Percentiles rank a stretch among this genome's conserved stretches.
phyloP scores from a whole-genome alignment of 768 basidiomycete species.

The Candolleomyces eurysporus region DNA sequence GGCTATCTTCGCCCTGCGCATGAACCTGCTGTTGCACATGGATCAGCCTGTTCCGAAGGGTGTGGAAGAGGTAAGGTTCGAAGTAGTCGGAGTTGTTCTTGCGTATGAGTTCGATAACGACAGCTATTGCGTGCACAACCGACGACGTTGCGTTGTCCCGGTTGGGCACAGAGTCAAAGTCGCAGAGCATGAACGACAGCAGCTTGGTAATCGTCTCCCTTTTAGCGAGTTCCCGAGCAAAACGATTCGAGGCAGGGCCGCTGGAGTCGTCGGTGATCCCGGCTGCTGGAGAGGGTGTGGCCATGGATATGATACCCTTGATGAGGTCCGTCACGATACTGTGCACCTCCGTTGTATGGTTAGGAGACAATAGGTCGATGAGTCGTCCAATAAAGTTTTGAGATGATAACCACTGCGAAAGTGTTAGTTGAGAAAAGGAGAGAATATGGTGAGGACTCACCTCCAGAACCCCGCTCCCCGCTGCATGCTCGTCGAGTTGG shows the following conservation, averaged over 20 bases:
- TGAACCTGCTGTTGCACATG: constrained; percentile 74
- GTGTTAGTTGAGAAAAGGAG: constrained; percentile 5
- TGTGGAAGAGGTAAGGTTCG: constrained; percentile 96
- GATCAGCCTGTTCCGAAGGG: constrained; percentile 86
- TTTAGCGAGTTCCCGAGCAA: constrained; percentile 85
- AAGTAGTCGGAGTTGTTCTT: constrained; percentile 99
- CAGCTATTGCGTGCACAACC: constrained; percentile 80
- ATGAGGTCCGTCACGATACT: constrained; percentile 86
- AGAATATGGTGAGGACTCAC: constrained; percentile 50
- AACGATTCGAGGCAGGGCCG: constrained; percentile 76
- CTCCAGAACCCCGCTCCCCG: constrained; percentile 81
- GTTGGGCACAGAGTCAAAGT: constrained; percentile 47
- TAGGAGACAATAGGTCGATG: constrained; percentile 79
- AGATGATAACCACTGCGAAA: constrained; percentile 78
- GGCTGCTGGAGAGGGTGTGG: constrained; percentile 80
- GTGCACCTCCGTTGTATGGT: constrained; percentile 73
- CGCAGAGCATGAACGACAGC: constrained; percentile 71
- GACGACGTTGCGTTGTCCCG: constrained; percentile 68
- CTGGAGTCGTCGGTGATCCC: constrained; percentile 71
- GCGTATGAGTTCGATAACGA: constrained; percentile 91
- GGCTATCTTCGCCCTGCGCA: constrained; percentile 50
- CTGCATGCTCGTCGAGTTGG: constrained; percentile 82
- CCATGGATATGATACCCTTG: constrained; percentile 93
- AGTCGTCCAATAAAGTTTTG: constrained; percentile 81
- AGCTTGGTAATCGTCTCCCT: constrained; percentile 69